These are phyloP conservation scores for Curvularia sp. DNA, from an alignment of 2,329 filamentous ascomycete genomes.

Conservation along the genomic window DNA sequence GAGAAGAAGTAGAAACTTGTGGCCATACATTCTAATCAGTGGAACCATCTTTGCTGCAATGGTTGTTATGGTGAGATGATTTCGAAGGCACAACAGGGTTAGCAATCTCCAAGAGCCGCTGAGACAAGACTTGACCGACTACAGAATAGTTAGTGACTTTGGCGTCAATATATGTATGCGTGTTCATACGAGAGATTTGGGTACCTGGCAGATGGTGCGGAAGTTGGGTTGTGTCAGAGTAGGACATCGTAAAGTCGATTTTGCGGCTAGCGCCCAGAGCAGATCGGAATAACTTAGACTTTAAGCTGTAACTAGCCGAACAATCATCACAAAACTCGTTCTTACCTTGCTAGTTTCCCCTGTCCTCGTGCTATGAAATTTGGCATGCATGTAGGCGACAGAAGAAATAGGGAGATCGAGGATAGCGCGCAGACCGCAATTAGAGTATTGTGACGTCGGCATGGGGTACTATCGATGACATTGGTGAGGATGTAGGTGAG, in stretches of 20 bases:
- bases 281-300: not conserved
- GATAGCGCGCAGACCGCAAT: too few relatives aligned
- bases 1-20: slow-evolving; percentile 19
- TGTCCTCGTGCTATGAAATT: too few relatives aligned
- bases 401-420: too few relatives aligned
- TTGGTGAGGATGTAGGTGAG: too few relatives aligned
- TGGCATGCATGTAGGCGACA: too few relatives aligned
- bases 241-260: not conserved
- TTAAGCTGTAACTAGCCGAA: too few relatives aligned
- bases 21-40: slow-evolving; percentile 8
- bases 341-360: too few relatives aligned
- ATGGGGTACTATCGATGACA: too few relatives aligned
- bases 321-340: too few relatives aligned
- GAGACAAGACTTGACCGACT: not conserved
- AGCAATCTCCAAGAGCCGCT: slow-evolving; percentile 1
- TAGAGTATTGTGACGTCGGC: too few relatives aligned
- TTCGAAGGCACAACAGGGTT: slow-evolving; percentile 5
- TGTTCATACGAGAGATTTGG: not conserved
- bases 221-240: not conserved
- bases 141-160: not conserved
- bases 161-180: not conserved
- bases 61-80: slow-evolving; percentile 14
- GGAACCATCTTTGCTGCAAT: slow-evolving; percentile 18
- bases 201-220: not conserved
- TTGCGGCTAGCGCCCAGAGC: not conserved